Conservation (phyloP, 78 protist species). For the Corallochytrium limacisporum region DNA sequence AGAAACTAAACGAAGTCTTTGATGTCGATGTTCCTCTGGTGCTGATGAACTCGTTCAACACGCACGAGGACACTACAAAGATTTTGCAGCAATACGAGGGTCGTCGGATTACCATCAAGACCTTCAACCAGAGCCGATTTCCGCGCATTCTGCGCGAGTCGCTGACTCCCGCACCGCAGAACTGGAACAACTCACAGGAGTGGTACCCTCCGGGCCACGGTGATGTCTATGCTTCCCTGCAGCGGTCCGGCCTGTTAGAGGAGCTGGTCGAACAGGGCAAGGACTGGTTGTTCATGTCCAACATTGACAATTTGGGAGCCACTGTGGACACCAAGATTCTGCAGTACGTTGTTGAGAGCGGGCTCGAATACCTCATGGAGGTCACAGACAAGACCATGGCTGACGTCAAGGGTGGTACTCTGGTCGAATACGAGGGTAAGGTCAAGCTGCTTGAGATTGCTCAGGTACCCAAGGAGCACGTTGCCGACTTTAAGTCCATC, state of each 20-base stretch:
- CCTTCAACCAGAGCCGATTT: conserved; percentile 67
- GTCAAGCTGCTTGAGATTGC: conserved; percentile 77
- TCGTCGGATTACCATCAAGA: conserved; percentile 31
- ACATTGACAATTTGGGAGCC: conserved; percentile 97
- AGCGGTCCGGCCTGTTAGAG: conserved; percentile 49
- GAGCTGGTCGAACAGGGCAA: conserved; percentile 53
- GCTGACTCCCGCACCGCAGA: background rate
- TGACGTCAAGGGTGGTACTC: conserved; percentile 94
- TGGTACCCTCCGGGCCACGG: conserved; percentile 99
- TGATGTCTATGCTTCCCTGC: conserved; percentile 58
- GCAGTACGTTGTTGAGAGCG: background rate
- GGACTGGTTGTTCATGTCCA: conserved; percentile 81
- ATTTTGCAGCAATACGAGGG: conserved; percentile 40
- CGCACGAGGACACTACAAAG: conserved; percentile 66
- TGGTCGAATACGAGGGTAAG: conserved; percentile 53
- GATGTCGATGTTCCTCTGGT: conserved; percentile 69
- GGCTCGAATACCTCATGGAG: conserved; percentile 80
- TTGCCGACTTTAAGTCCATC: conserved; percentile 78
- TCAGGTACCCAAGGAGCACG: conserved; percentile 73
- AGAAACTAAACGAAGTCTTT: conserved; percentile 47
- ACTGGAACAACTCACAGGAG: background rate
- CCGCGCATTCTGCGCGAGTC: conserved; percentile 51
- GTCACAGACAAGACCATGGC: conserved; percentile 84
- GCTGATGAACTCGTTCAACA: conserved; percentile 94
- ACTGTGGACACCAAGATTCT: conserved; percentile 67